Evolutionary conservation across 208 protist genomes (phyloP).

Genomic region (Acanthamoeba castellanii): DNA sequence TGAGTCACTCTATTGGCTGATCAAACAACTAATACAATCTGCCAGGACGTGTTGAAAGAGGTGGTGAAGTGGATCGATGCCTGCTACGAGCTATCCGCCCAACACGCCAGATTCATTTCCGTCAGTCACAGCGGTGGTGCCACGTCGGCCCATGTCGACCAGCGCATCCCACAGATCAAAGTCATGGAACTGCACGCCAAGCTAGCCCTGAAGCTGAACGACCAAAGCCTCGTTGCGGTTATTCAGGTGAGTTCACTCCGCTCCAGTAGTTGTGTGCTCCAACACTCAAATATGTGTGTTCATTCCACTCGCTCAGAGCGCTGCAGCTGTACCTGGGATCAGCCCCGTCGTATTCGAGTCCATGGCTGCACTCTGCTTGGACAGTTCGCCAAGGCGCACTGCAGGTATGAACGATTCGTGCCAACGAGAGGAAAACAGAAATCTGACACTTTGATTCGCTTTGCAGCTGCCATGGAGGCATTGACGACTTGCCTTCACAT

Average conservation of each 20-base stretch:
- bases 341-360: background rate
- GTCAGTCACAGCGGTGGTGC: background rate
- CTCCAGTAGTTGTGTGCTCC: background rate
- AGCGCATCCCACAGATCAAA: constrained; percentile 9
- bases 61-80: background rate
- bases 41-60: background rate
- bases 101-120: background rate
- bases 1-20: background rate
- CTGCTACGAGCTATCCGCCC: constrained; percentile 28
- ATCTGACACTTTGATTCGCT: too few species aligned
- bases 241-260: background rate
- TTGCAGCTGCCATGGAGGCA: background rate
- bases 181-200: constrained; percentile 52
- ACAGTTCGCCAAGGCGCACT: background rate
- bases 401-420: background rate
- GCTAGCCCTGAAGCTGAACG: constrained; percentile 8
- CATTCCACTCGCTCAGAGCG: background rate
- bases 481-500: background rate
- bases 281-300: background rate
- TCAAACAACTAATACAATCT: background rate
- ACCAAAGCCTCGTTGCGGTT: constrained; percentile 1
- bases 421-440: too few species aligned
- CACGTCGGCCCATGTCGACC: background rate
- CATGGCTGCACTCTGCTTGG: constrained; percentile 11
- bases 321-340: background rate